Evolutionary conservation across 2,329 filamentous ascomycete genomes (phyloP).

Genomic region (Xylariales sp.): DNA sequence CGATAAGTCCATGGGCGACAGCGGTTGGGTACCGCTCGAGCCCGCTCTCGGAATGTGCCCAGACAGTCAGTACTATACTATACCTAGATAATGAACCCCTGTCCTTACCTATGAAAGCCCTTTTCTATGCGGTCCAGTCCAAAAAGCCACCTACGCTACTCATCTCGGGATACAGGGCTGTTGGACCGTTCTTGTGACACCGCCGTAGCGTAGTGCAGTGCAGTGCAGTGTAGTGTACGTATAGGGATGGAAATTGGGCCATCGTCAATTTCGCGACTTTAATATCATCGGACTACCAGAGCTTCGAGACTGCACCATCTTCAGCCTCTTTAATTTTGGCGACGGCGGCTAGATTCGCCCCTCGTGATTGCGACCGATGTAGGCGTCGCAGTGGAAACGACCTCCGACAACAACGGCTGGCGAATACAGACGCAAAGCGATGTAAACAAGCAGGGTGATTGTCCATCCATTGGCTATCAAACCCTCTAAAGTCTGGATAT

Average conservation of each 20-base stretch:
- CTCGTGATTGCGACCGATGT: conserved; percentile 27
- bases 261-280: conserved; percentile 21
- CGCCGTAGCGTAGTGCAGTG: conserved; percentile 18
- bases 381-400: conserved; percentile 29
- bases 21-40: conserved; percentile 43
- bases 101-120: conserved; percentile 32
- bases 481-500: conserved; percentile 42
- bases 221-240: too few relatives aligned
- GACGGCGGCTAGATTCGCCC: conserved; percentile 20
- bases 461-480: conserved; percentile 42
- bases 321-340: conserved; percentile 43
- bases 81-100: conserved; percentile 34
- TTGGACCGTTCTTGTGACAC: conserved; percentile 40
- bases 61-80: too few relatives aligned
- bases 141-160: conserved; percentile 18
- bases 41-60: conserved; percentile 46
- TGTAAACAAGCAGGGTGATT: conserved; percentile 46
- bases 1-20: conserved; percentile 24
- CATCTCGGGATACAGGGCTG: conserved; percentile 45
- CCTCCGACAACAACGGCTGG: conserved; percentile 36
- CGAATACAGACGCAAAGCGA: conserved; percentile 42
- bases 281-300: not conserved
- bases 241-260: conserved; percentile 24
- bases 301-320: conserved; percentile 22
- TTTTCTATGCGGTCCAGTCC: conserved; percentile 23